Percentiles rank a stretch among this genome's conserved stretches.
Evolutionary conservation across 805 yeast species (phyloP).

Genomic region (Kockiozyma suomiensis): DNA sequence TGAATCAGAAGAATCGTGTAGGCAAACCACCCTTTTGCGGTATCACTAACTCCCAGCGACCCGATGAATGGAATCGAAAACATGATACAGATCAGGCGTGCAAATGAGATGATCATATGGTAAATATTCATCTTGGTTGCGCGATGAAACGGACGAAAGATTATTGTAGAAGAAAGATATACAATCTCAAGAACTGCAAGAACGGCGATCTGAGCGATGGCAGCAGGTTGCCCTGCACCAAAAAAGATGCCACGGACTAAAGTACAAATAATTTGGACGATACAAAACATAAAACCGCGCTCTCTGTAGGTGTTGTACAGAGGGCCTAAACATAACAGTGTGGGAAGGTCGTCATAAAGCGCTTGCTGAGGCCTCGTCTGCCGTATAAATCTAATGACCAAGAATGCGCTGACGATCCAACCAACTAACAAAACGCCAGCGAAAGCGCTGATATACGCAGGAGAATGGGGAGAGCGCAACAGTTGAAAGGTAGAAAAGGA

Average conservation of each 20-base stretch:
- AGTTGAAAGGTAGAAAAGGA: constrained; percentile 40
- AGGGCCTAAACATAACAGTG: constrained; percentile 40
- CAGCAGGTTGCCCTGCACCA: constrained; percentile 42
- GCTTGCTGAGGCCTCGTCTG: constrained; percentile 34
- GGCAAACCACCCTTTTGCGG: constrained; percentile 41
- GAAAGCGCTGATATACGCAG: constrained; percentile 36
- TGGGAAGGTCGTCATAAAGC: constrained; percentile 38
- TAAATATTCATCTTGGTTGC: constrained; percentile 39
- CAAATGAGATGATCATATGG: constrained; percentile 30
- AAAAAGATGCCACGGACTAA: constrained; percentile 40
- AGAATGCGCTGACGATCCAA: constrained; percentile 36
- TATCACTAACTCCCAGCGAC: constrained; percentile 30
- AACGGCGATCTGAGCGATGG: constrained; percentile 42
- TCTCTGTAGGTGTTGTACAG: constrained; percentile 41
- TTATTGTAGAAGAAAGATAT: constrained; percentile 31
- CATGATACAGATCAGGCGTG: constrained; percentile 34
- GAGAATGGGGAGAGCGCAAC: constrained; percentile 34
- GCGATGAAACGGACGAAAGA: constrained; percentile 38
- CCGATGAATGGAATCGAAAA: constrained; percentile 39
- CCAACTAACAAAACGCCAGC: constrained; percentile 37
- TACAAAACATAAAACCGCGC: constrained; percentile 31
- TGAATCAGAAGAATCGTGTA: constrained; percentile 42
- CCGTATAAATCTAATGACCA: constrained; percentile 20
- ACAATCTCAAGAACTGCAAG: constrained; percentile 40
- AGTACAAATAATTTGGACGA: constrained; percentile 30